Conservation (phyloP, 2,329 filamentous ascomycete genomes). For the Ophiostoma himal-ulmi region DNA sequence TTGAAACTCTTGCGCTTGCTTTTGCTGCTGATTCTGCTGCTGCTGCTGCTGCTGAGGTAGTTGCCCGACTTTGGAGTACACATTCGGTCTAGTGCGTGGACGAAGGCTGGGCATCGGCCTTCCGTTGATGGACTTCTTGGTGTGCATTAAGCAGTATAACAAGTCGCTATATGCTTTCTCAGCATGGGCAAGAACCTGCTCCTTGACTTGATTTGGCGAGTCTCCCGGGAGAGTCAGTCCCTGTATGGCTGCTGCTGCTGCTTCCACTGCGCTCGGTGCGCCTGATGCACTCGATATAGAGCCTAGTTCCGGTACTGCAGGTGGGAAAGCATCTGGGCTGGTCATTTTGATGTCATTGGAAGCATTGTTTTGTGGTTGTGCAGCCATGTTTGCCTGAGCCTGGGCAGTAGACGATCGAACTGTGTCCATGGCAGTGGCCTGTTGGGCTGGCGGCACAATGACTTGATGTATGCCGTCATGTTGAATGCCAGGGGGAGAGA, state of each 20-base stretch:
- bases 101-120: slow-evolving; percentile 37
- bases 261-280: neutral
- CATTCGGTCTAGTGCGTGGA: slow-evolving; percentile 44
- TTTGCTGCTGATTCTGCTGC: slow-evolving; percentile 15
- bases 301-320: slow-evolving; percentile 28
- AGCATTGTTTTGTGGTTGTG: neutral
- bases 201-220: slow-evolving; percentile 49
- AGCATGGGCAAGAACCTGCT: slow-evolving; percentile 63
- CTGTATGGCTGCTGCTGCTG: neutral
- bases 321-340: slow-evolving; percentile 27
- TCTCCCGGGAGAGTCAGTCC: slow-evolving; percentile 19
- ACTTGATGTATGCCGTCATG: slow-evolving; percentile 16
- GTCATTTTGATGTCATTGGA: slow-evolving; percentile 29
- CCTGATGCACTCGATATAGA: neutral
- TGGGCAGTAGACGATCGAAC: neutral
- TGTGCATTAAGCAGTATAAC: slow-evolving; percentile 57
- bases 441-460: slow-evolving; percentile 7
- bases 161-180: slow-evolving; percentile 68
- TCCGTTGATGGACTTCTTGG: slow-evolving; percentile 44
- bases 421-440: slow-evolving; percentile 6
- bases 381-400: neutral
- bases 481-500: slow-evolving; percentile 22
- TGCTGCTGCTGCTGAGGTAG: slow-evolving; percentile 27
- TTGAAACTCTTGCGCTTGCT: slow-evolving; percentile 3
- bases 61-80: slow-evolving; percentile 51